phyloP scores from a whole-genome alignment of 1,284 basidiomycete species.

The Phenoliferia sp. region DNA sequence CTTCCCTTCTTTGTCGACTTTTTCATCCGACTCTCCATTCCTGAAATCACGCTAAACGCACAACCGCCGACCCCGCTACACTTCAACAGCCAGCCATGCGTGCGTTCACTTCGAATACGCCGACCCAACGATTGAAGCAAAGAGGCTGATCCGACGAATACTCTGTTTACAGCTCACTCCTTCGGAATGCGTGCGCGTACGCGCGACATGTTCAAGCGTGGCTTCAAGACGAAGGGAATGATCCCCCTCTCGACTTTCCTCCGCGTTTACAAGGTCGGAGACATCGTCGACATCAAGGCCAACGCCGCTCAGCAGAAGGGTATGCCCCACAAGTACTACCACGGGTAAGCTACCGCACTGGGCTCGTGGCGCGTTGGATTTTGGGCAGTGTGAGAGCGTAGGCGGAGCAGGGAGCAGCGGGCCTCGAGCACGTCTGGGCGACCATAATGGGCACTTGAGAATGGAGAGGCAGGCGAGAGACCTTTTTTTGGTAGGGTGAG shows the following conservation, averaged over 20 bases:
- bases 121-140: no score
- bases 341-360: conserved; percentile 32
- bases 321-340: conserved; percentile 90
- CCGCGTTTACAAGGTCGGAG: conserved; percentile 87
- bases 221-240: conserved; percentile 76
- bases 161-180: conserved; percentile 63
- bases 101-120: neutral
- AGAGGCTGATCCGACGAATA: neutral
- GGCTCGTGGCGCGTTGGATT: neutral
- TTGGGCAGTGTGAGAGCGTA: neutral
- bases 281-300: conserved; percentile 99
- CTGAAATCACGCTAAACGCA: no score
- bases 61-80: neutral
- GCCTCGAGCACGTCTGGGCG: no score
- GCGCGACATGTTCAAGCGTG: conserved; percentile 99
- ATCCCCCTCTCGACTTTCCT: conserved; percentile 91
- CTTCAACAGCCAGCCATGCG: neutral
- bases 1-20: neutral
- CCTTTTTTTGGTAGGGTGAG: no score
- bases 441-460: no score
- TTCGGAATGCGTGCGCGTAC: conserved; percentile 96
- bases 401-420: no score
- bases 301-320: conserved; percentile 99
- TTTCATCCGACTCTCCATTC: neutral
- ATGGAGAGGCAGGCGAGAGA: no score